These are phyloP conservation scores for Sphagnum magellanicum DNA, from an alignment of 228 moss, liverwort and hornwort species.

Conservation along the genomic window DNA sequence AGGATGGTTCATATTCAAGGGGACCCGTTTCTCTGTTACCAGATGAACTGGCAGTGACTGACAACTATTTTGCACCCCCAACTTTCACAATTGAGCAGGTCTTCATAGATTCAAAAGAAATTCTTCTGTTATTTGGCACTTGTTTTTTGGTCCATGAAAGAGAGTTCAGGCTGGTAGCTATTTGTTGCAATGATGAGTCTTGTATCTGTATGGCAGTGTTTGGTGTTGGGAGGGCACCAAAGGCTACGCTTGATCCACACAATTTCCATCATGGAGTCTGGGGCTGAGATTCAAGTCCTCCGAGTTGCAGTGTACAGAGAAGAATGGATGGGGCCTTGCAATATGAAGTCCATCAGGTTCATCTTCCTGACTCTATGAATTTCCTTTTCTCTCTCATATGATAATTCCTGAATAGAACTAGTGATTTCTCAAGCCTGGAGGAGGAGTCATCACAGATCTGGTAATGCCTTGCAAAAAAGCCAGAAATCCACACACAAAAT, in stretches of 20 bases:
- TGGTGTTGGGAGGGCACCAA: conserved; percentile 81
- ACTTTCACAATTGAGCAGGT: conserved; percentile 93
- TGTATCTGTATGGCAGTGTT: conserved; percentile 40
- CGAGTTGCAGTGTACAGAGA: conserved; percentile 73
- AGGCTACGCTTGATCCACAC: conserved; percentile 87
- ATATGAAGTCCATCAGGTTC: conserved; percentile 75
- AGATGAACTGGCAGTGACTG: conserved; percentile 40
- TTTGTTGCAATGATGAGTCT: background rate
- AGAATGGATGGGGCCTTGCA: conserved; percentile 91
- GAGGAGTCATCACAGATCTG: background rate
- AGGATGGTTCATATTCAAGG: conserved; percentile 96
- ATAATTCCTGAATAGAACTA: background rate
- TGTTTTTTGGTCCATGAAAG: background rate
- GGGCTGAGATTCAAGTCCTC: conserved; percentile 76
- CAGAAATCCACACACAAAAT: too few species aligned
- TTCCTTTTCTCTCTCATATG: background rate
- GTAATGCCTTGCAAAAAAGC: too few species aligned
- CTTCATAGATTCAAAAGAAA: background rate
- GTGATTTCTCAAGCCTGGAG: too few species aligned
- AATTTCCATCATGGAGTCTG: conserved; percentile 53
- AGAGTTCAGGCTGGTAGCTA: background rate
- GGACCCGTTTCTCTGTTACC: conserved; percentile 67
- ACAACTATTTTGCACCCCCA: conserved; percentile 46
- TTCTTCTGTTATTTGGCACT: background rate
- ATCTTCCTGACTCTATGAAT: conserved; percentile 4